Conservation (phyloP, 352 stramenopile species). For the Blastocystis sp. region DNA sequence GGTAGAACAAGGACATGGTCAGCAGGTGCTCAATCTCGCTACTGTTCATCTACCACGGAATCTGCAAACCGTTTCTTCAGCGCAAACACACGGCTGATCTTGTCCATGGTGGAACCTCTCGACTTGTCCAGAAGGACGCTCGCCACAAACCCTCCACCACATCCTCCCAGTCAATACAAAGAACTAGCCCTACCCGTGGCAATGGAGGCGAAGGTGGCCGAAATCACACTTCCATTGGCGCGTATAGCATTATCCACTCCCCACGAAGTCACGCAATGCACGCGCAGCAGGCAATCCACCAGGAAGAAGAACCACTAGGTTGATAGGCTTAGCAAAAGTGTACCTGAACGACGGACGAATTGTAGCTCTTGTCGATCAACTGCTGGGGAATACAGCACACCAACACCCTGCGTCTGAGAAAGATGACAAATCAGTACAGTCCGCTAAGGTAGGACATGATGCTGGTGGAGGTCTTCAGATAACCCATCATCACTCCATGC, state of each 20-base stretch:
- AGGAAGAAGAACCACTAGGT: background rate
- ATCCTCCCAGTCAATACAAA: background rate
- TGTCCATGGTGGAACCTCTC: slow-evolving; percentile 11
- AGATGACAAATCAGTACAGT: background rate
- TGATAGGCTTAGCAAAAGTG: background rate
- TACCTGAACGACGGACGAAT: background rate
- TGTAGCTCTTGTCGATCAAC: background rate
- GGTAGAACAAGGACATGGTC: slow-evolving; percentile 40
- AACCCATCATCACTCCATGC: slow-evolving; percentile 30
- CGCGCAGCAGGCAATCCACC: background rate
- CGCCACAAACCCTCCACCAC: slow-evolving; percentile 20
- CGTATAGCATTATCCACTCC: slow-evolving; percentile 19
- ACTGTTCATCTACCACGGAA: background rate
- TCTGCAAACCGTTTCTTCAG: background rate
- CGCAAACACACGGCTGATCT: slow-evolving; percentile 7
- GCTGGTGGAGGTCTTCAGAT: background rate
- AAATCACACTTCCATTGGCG: slow-evolving; percentile 14
- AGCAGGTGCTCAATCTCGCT: slow-evolving; percentile 35
- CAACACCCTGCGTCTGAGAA: background rate
- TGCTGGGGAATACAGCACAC: background rate
- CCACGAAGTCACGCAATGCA: slow-evolving; percentile 47
- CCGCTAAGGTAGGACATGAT: slow-evolving; percentile 5
- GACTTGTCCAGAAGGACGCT: background rate
- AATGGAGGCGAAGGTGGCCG: slow-evolving; percentile 32
- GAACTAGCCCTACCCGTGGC: background rate